These are phyloP conservation scores for Amaranthus hypochondriacus DNA, from an alignment of 148 eudicot species.

Conservation along the genomic window DNA sequence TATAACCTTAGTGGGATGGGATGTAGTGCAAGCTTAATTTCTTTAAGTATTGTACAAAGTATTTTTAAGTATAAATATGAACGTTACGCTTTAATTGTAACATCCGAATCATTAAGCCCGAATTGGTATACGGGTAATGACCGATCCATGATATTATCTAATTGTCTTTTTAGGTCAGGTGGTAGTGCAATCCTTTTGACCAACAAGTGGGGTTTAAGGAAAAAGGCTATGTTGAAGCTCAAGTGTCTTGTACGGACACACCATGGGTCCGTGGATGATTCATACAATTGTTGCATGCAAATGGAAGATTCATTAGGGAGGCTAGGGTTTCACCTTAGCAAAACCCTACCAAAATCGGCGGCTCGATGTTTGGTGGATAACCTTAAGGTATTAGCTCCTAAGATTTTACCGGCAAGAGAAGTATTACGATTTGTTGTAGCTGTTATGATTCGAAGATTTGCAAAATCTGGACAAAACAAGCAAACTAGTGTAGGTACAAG, in stretches of 20 bases:
- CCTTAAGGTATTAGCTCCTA: slow-evolving; percentile 47
- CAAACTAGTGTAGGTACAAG: not conserved
- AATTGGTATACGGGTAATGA: slow-evolving; percentile 83
- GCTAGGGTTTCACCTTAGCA: slow-evolving; percentile 58
- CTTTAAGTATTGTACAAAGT: slow-evolving; percentile 46
- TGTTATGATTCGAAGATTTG: slow-evolving; percentile 10
- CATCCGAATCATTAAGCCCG: slow-evolving; percentile 64
- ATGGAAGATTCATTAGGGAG: slow-evolving; percentile 53
- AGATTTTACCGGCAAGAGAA: slow-evolving; percentile 49
- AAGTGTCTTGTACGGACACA: slow-evolving; percentile 66
- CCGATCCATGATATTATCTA: slow-evolving; percentile 72
- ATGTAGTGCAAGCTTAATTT: slow-evolving; percentile 77
- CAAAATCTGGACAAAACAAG: not conserved
- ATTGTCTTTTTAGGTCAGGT: slow-evolving; percentile 68
- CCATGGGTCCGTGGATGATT: slow-evolving; percentile 58
- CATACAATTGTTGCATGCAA: slow-evolving; percentile 60
- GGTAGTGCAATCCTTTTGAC: slow-evolving; percentile 63
- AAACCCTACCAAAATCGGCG: slow-evolving; percentile 57
- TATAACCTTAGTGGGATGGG: slow-evolving; percentile 88
- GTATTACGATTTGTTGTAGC: slow-evolving; percentile 33
- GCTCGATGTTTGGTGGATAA: slow-evolving; percentile 55
- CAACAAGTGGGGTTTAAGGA: slow-evolving; percentile 34
- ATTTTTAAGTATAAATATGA: slow-evolving; percentile 35
- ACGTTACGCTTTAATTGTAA: slow-evolving; percentile 53
- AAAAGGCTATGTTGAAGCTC: slow-evolving; percentile 51